Evolutionary conservation across 495 filamentous ascomycete species (phyloP).

Genomic region (Penicillium paradoxum): DNA sequence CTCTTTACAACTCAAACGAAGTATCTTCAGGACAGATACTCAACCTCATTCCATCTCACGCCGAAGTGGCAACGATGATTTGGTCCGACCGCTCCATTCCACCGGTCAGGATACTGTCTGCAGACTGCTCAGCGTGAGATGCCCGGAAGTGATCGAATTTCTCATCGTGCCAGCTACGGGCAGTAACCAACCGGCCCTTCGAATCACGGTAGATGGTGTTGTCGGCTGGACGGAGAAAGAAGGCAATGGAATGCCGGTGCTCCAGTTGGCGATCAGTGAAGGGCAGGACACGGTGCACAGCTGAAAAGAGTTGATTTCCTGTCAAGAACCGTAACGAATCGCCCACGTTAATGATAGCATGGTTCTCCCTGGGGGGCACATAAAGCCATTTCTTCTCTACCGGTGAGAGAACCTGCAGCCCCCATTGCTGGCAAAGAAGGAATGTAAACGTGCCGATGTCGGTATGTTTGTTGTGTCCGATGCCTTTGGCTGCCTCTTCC

Average conservation of each 20-base stretch:
- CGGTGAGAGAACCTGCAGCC: conserved; percentile 49
- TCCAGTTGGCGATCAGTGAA: not conserved
- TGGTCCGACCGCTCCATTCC: not conserved
- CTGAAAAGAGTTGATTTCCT: conserved; percentile 45
- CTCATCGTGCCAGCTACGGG: not conserved
- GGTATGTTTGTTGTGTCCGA: conserved; percentile 42
- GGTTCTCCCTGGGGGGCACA: conserved; percentile 44
- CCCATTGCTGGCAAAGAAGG: conserved; percentile 51
- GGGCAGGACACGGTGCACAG: conserved; percentile 55
- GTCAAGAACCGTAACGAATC: conserved; percentile 51
- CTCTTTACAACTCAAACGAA: too few relatives aligned
- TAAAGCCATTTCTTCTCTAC: conserved; percentile 44
- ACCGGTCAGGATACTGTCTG: not conserved
- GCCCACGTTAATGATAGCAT: conserved; percentile 54
- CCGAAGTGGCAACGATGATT: not conserved
- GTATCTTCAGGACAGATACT: too few relatives aligned
- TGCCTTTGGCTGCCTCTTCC: not conserved
- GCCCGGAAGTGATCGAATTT: not conserved
- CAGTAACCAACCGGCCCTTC: not conserved
- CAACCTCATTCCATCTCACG: too few relatives aligned
- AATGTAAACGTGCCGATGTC: conserved; percentile 55
- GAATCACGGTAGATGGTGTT: not conserved
- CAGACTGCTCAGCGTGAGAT: not conserved
- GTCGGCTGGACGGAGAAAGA: conserved; percentile 15
- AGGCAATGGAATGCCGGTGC: conserved; percentile 7